Percentiles rank a stretch among this genome's conserved stretches.
Evolutionary conservation across 805 yeast genomes (phyloP).

Genomic region (Grigorovia yakushimaensis): DNA sequence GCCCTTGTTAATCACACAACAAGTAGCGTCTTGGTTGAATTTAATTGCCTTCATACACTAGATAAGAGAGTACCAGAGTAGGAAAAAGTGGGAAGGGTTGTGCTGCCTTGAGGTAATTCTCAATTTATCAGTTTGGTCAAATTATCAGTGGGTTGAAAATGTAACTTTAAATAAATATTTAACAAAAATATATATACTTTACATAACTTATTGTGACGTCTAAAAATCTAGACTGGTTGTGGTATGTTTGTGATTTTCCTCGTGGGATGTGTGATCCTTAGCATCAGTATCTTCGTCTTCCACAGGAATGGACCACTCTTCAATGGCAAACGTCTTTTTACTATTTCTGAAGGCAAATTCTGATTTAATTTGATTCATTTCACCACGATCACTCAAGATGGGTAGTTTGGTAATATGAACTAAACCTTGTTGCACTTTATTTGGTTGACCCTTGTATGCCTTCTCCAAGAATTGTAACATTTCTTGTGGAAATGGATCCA

Average conservation of each 20-base stretch:
- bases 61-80: too few relatives aligned
- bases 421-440: slow-evolving; percentile 76
- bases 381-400: slow-evolving; percentile 54
- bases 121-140: not conserved
- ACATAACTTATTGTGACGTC: not conserved
- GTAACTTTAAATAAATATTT: too few relatives aligned
- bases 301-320: slow-evolving; percentile 95
- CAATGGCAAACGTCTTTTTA: slow-evolving; percentile 71
- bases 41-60: slow-evolving; percentile 46
- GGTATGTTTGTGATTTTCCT: not conserved
- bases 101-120: not conserved
- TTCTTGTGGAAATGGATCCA: slow-evolving; percentile 76
- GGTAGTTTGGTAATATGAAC: slow-evolving; percentile 70
- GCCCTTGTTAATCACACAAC: slow-evolving; percentile 68
- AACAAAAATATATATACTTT: not conserved
- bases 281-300: slow-evolving; percentile 32
- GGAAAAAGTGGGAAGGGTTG: too few relatives aligned
- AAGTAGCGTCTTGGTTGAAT: slow-evolving; percentile 82
- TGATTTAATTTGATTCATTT: slow-evolving; percentile 62
- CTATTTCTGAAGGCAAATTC: slow-evolving; percentile 86
- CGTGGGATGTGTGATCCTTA: not conserved
- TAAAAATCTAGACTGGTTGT: slow-evolving; percentile 7
- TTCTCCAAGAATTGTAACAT: slow-evolving; percentile 56
- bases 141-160: too few relatives aligned
- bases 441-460: slow-evolving; percentile 52